phyloP scores from a whole-genome alignment of 805 yeast species.

The Komagataella phaffii region DNA sequence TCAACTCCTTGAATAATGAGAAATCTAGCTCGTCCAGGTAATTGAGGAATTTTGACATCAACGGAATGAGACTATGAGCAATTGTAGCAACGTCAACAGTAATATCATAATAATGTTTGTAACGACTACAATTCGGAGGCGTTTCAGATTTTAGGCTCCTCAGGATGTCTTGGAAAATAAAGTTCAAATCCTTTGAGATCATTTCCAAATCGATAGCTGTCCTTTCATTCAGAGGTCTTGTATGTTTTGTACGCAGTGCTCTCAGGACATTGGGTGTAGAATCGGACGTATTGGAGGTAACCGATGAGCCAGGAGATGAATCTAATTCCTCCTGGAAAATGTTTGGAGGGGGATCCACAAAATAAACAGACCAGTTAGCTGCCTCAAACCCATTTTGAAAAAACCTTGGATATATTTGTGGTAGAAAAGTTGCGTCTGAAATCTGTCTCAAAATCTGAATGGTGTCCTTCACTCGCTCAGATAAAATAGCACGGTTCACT shows the following conservation, averaged over 20 bases:
- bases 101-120: neutral
- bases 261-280: neutral
- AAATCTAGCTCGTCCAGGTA: neutral
- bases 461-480: neutral
- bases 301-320: slow-evolving; percentile 8
- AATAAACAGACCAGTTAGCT: slow-evolving; percentile 70
- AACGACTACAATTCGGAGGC: neutral
- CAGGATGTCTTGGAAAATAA: neutral
- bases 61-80: neutral
- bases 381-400: slow-evolving; percentile 55
- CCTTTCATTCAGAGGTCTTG: neutral
- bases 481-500: neutral
- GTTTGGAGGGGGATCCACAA: slow-evolving; percentile 14
- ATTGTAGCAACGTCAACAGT: neutral
- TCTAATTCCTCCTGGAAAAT: neutral
- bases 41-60: neutral
- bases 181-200: neutral
- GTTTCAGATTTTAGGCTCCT: neutral
- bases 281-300: neutral
- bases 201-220: neutral
- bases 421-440: slow-evolving; percentile 12
- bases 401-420: slow-evolving; percentile 61
- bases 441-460: neutral
- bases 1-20: neutral
- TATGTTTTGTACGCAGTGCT: neutral